Base-by-base conservation (phyloP, 2,329 filamentous ascomycete species). In the Aspergillus flavus region DNA sequence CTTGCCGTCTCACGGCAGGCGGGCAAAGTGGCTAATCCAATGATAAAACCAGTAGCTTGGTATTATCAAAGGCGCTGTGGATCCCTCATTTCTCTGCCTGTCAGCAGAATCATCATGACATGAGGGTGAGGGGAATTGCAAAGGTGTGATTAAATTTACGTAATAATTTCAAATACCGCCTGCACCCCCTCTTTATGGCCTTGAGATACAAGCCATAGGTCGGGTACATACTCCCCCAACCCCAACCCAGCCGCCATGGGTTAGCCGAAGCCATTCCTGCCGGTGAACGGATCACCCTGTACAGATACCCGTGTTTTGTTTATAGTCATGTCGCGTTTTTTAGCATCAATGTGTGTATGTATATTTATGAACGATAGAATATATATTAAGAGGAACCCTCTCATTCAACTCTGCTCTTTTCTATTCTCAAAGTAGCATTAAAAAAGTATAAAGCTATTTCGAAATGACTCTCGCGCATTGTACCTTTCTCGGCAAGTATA, bases 331-430 rank as follows among this genome's bases (percentile, higher is more conserved):
- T 39, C 34, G 32, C 10, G 21, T 39, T 55, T 39, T 19, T 23
- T 26, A 55, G 52, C 52, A 55, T 55, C 52, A 41, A 55, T 55
- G 52, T 39, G n/a, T 23, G 12, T 55, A 55, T 55, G 52, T 55
- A 55, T 55, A 55, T 55, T 55, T 55, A 55, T 39, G 52, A 54
- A 54, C 19, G 52, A 55, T 55, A 55, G 52, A 55, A 55, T 12
- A 55, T 55, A 53, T 52, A 32, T 41, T 26, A 26, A 19, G 32
- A 39, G 11, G 48, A 52, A 36, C 19, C 30, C 57, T 28, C 26
- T 19, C 46, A 11, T 6, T 21, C 36, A 54, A 39, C 30, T 16
- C 55, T 32, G 45, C 23, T 6, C 26, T 34, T 32, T 21, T 32
- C 11, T 5, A 34, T n/a, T 52, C 7, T 21, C 4, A n/a, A n/a